Evolutionary conservation across 352 stramenopile genomes (phyloP), one percentile per base, ranked within the genome.

Genomic region (Pythium scleroteichum): DNA sequence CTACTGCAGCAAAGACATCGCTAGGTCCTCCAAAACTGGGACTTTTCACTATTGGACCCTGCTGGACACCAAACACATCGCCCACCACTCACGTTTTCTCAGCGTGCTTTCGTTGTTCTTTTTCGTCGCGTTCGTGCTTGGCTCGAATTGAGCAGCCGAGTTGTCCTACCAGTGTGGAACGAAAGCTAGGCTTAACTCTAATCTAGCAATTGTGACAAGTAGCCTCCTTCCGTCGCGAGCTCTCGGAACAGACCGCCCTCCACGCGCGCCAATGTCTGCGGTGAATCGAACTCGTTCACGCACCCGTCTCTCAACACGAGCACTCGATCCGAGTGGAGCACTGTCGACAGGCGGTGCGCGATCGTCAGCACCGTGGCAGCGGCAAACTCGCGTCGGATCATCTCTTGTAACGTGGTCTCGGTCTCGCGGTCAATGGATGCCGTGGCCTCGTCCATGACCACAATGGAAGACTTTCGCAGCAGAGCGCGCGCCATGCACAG

Each of bases 371-470:
- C 77, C 17, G 94, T 98, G 17, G 79, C 78, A 26, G 87, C 71
- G 8, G 48, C 54, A 74, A 98, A 98, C 33, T 97, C 89, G 33
- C 86, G 64, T 35, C 84, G 72, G 55, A 97, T 92, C 46, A 85
- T 90, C 10, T 65, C 59, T 59, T 83, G 76, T 48, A 93, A 82
- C 13, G 68, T 61, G 23, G 62, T 5, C 73, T 97, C 88, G 12
- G 71, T 85, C 20, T 66, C 62, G 27, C 45, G 52, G 41, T 89
- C 81, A 35, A 89, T 83, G 14, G 75, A 85, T 22, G 81, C 78
- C 8, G 92, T 98, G 3, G 94, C 94, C 73, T 99, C 96, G 59
- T 99, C 96, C 73, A 98, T 90, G 4, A 98, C 66, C 14, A 99
- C 66, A 24, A 98, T 87, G 27, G 51, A 45, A 27, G 87, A 87